Conservation (phyloP, 495 filamentous ascomycete genomes). For the Xylaria sp. region DNA sequence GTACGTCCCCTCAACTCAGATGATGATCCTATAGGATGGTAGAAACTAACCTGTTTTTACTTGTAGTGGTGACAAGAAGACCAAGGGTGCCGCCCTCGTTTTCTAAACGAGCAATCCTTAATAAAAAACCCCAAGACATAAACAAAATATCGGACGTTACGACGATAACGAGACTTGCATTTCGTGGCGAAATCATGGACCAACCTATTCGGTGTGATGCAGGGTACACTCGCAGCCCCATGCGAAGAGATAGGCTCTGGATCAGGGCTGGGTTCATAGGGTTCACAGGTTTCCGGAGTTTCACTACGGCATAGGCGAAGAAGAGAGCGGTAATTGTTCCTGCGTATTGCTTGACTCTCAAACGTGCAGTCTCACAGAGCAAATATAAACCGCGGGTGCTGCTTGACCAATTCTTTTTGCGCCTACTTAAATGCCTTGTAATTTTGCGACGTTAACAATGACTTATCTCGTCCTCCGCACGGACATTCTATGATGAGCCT, state of each 20-base stretch:
- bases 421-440: not conserved
- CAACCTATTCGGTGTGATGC: conserved; percentile 27
- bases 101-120: conserved; percentile 68
- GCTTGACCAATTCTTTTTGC: not conserved
- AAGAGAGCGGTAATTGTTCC: conserved; percentile 26
- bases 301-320: conserved; percentile 29
- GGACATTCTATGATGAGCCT: not conserved
- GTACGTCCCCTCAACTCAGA: conserved; percentile 61
- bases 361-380: conserved; percentile 21
- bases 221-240: conserved; percentile 21
- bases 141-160: conserved; percentile 35
- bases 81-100: conserved; percentile 99
- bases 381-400: conserved; percentile 17
- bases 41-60: conserved; percentile 18
- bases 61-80: conserved; percentile 99
- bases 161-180: conserved; percentile 33
- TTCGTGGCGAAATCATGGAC: conserved; percentile 33
- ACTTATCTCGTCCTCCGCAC: not conserved
- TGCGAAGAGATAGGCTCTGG: conserved; percentile 25
- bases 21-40: not conserved
- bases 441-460: not conserved
- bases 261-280: conserved; percentile 31
- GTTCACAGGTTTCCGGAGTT: conserved; percentile 30
- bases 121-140: conserved; percentile 21
- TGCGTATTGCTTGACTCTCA: conserved; percentile 19